These are phyloP conservation scores for Wickerhamiella shivajii DNA, from an alignment of 805 yeast species.

Conservation along the genomic window DNA sequence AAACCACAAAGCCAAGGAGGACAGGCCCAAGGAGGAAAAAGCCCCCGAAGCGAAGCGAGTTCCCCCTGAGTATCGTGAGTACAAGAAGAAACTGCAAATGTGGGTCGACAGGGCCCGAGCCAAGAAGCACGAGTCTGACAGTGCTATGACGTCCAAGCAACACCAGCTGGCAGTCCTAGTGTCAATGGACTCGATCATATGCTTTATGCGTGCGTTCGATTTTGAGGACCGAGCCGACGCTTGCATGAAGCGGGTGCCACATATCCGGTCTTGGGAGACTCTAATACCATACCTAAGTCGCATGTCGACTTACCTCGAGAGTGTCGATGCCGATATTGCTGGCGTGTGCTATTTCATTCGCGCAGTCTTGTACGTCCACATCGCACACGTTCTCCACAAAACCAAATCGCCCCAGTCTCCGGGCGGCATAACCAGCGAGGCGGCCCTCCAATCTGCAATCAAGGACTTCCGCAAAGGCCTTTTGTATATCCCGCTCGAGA, in stretches of 20 bases:
- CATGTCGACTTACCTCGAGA: constrained; percentile 18
- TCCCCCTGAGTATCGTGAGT: constrained; percentile 17
- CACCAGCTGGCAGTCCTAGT: constrained; percentile 23
- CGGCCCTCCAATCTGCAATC: constrained; percentile 10
- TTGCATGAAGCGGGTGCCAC: constrained; percentile 17
- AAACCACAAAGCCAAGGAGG: constrained; percentile 4
- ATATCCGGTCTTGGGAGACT: constrained; percentile 26
- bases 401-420: constrained; percentile 9
- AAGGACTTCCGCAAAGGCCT: constrained; percentile 22
- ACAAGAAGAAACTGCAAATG: constrained; percentile 19
- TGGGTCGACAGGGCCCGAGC: constrained; percentile 28
- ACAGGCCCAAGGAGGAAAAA: constrained; percentile 7
- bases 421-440: constrained; percentile 2
- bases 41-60: constrained; percentile 5
- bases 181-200: constrained; percentile 29
- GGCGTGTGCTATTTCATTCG: constrained; percentile 22
- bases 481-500: constrained; percentile 15
- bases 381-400: constrained; percentile 10
- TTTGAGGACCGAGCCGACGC: constrained; percentile 27
- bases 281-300: constrained; percentile 24
- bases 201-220: constrained; percentile 27
- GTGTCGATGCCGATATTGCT: constrained; percentile 18
- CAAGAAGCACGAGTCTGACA: constrained; percentile 30
- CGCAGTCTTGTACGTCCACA: constrained; percentile 21
- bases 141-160: constrained; percentile 19